A percentile compares a stretch with the other conserved stretches of the same genome.
phyloP scores from a whole-genome alignment of 257 asterid genomes.

The Ilex asprella region DNA sequence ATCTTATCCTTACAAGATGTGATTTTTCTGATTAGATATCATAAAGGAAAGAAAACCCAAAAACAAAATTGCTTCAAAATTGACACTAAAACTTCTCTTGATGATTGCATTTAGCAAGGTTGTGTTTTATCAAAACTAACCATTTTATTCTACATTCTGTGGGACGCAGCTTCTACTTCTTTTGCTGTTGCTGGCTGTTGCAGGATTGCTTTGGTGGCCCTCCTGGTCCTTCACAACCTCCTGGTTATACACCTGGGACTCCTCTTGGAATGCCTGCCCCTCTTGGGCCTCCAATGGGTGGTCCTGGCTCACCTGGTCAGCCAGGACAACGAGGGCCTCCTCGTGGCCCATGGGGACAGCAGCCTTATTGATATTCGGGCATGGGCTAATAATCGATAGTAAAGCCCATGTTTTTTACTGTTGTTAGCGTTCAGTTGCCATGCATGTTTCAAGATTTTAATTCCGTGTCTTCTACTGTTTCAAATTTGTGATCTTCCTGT shows the following conservation, averaged over 20 bases:
- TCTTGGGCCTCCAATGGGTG: background rate
- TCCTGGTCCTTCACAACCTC: slow-evolving; percentile 3
- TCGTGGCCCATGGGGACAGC: background rate
- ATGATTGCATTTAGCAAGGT: too few relatives aligned
- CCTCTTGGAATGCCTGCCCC: background rate
- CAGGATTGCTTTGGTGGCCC: slow-evolving; percentile 34
- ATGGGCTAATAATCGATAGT: background rate
- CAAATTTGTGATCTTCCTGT: too few relatives aligned
- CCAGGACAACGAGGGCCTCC: slow-evolving; percentile 20
- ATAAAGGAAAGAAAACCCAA: too few relatives aligned
- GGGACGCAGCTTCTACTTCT: slow-evolving; percentile 31
- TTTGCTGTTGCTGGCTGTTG: slow-evolving; percentile 47
- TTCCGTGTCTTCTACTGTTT: too few relatives aligned
- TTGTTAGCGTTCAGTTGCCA: too few relatives aligned
- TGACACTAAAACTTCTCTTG: too few relatives aligned
- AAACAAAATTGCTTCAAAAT: too few relatives aligned
- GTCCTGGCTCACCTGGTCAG: slow-evolving; percentile 28
- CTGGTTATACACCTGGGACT: slow-evolving; percentile 4
- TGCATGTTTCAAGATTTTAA: too few relatives aligned
- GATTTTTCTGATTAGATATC: too few relatives aligned
- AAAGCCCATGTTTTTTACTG: background rate
- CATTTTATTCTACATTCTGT: too few relatives aligned
- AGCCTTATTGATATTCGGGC: background rate
- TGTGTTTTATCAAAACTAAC: too few relatives aligned
- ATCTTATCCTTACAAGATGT: too few relatives aligned